Evolutionary conservation across 495 filamentous ascomycete genomes (phyloP).

Genomic region (Chaetomium fimeti): DNA sequence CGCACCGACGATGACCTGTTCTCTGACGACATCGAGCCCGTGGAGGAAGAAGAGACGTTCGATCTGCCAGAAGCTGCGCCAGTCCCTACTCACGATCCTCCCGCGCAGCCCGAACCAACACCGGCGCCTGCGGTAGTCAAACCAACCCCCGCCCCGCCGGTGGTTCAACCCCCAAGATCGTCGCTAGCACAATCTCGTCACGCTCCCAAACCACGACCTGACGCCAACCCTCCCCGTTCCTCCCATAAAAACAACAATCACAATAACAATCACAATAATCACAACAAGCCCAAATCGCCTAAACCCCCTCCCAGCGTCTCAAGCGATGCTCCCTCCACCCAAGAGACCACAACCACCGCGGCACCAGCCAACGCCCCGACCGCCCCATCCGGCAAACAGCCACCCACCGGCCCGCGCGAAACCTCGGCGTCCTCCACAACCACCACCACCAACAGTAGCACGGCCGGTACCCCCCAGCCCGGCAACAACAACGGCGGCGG

Average conservation of each 20-base stretch:
- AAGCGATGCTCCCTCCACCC: background rate
- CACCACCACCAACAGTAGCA: constrained; percentile 7
- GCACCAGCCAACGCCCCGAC: constrained; percentile 10
- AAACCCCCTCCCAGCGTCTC: constrained; percentile 10
- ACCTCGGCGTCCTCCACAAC: constrained; percentile 15
- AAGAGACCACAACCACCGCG: background rate
- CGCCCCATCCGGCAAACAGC: constrained; percentile 12
- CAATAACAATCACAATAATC: background rate
- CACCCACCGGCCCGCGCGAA: constrained; percentile 13
- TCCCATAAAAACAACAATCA: constrained; percentile 25
- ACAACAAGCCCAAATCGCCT: background rate
- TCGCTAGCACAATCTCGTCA: constrained; percentile 46
- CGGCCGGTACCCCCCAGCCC: constrained; percentile 6
- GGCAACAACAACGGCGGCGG: background rate
- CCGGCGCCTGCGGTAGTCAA: background rate
- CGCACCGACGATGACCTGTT: constrained; percentile 54
- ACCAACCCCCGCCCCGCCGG: background rate
- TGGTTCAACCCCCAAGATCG: constrained; percentile 20
- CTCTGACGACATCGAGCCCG: constrained; percentile 51
- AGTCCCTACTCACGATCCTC: background rate
- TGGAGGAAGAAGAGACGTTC: constrained; percentile 29
- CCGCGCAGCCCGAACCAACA: background rate
- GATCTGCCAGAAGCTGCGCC: background rate
- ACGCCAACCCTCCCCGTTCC: constrained; percentile 28
- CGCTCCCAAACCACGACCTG: constrained; percentile 23